Base-by-base conservation (phyloP, 805 yeast species). In the Teunomyces cretensis region DNA sequence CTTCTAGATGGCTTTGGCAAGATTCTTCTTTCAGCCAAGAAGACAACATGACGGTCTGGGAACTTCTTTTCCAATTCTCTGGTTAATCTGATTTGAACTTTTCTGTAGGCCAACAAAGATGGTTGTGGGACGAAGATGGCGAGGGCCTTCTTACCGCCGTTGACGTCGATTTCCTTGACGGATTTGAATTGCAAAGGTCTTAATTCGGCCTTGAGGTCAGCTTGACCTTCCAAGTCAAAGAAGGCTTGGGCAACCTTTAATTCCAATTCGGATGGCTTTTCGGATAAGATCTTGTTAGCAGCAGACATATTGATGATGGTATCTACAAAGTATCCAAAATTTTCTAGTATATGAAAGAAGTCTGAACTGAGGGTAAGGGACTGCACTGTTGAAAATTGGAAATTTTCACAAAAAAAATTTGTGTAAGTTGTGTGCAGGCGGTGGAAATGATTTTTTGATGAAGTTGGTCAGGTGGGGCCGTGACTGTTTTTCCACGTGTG, bases 31-130 rank as follows among this genome's bases (percentile, higher is more conserved):
- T 92, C 98, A 72, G 97, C 98, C 73, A 92, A 85, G 89, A 92
- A 89, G 67, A 94, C 92, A 76, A 92, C 97, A 76, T 94, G 97
- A 77, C 96, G 88, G 84, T 92, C 99, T 74, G 97, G 95, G 91
- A 92, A 94, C 83, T 94, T 92, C 95, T 92, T 92, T 83, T 92
- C 99, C 75, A 92, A 87, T 83, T 92, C 99, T 81, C 98, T 92
- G 81, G 97, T 89, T 75, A 92, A 86, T 80, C 91, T 87, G 55
- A 82, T 82, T 84, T 92, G 99, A 69, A 92, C 96, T 81, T 86
- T 89, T 88, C 91, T 97, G 92, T 89, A 89, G 62, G 86, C 84
- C 61, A 82, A 67, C 73, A 90, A 83, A 67, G 88, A 81, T 78
- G 98, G 97, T 64, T 87, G 96, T 75, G 99, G 99, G 65, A 92